Conservation (phyloP, 495 filamentous ascomycete genomes). For the Acidiella bohemica region DNA sequence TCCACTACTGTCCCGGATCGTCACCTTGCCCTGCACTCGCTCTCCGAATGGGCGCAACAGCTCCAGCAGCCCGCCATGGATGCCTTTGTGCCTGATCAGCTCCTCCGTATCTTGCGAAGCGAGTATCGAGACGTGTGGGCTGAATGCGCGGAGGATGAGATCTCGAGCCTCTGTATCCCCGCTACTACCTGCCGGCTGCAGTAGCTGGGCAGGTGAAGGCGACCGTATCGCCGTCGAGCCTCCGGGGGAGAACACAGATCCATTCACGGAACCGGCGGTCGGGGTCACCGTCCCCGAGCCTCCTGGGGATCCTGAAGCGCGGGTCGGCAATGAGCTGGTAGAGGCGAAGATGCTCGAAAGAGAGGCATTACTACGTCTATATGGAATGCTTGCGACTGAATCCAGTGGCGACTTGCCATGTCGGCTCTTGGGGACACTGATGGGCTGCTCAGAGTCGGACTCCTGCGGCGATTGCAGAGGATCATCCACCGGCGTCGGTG, state of each 20-base stretch:
- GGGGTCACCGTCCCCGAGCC: slow-evolving; percentile 26
- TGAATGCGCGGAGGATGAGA: slow-evolving; percentile 69
- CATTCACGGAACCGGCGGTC: slow-evolving; percentile 17
- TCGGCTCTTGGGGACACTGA: slow-evolving; percentile 39
- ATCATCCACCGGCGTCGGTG: slow-evolving; percentile 20
- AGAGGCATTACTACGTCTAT: slow-evolving; percentile 30
- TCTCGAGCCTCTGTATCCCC: slow-evolving; percentile 49
- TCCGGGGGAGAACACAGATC: slow-evolving; percentile 28
- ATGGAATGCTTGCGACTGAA: slow-evolving; percentile 27
- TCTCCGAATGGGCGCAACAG: slow-evolving; percentile 88
- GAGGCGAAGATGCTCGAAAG: slow-evolving; percentile 32
- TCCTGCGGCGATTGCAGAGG: slow-evolving; percentile 48
- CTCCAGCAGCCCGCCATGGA: slow-evolving; percentile 65
- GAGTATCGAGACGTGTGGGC: slow-evolving; percentile 73
- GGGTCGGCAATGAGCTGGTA: slow-evolving; percentile 25
- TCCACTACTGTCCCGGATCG: slow-evolving; percentile 77
- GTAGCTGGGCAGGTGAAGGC: slow-evolving; percentile 35
- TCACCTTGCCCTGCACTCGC: slow-evolving; percentile 70
- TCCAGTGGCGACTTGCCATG: slow-evolving; percentile 37
- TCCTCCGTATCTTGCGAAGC: slow-evolving; percentile 72
- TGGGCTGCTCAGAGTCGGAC: slow-evolving; percentile 39
- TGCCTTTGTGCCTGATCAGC: slow-evolving; percentile 71
- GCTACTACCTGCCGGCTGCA: slow-evolving; percentile 30
- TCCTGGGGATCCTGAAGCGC: slow-evolving; percentile 14
- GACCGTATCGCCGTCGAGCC: slow-evolving; percentile 29